A percentile compares a stretch with the other conserved stretches of the same genome.
Evolutionary conservation across 1,139 yeast genomes (phyloP).

Genomic region (Kurtzmaniella quercitrusa): DNA sequence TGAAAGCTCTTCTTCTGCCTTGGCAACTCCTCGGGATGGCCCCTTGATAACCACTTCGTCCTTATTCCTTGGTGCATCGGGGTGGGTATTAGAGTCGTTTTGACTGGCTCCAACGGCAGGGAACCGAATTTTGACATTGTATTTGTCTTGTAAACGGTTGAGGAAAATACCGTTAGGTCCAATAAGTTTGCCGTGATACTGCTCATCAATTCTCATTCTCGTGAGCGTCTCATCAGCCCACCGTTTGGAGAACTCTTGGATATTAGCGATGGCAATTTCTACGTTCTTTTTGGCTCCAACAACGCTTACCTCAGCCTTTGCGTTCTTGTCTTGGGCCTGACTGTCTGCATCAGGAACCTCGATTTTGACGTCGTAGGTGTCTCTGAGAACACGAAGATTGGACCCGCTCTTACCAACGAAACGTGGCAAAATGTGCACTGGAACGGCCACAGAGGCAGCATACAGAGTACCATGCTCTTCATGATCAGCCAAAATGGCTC

Average conservation of each 20-base stretch:
- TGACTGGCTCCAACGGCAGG: conserved; percentile 42
- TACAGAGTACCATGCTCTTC: conserved; percentile 59
- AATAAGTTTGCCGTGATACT: conserved; percentile 76
- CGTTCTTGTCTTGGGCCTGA: conserved; percentile 29
- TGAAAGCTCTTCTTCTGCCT: conserved; percentile 80
- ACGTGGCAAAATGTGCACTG: conserved; percentile 65
- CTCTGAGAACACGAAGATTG: conserved; percentile 61
- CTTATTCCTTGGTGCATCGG: conserved; percentile 35
- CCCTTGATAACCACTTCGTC: conserved; percentile 83
- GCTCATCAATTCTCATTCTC: conserved; percentile 65
- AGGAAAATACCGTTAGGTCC: conserved; percentile 83
- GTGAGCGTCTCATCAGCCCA: conserved; percentile 79
- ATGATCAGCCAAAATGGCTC: conserved; percentile 56
- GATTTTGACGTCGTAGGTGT: conserved; percentile 75
- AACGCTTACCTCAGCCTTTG: conserved; percentile 54
- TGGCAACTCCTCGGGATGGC: conserved; percentile 83
- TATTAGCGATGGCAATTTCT: conserved; percentile 63
- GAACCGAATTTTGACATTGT: conserved; percentile 77
- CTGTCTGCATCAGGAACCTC: conserved; percentile 49
- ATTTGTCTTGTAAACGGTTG: conserved; percentile 83
- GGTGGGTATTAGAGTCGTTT: conserved; percentile 1
- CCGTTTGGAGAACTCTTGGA: conserved; percentile 58
- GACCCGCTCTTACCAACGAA: conserved; percentile 89
- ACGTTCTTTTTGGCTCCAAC: conserved; percentile 80
- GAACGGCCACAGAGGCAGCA: conserved; percentile 51